Base-by-base conservation (phyloP, 768 basidiomycete genomes). In the Kwoniella dendrophila region DNA sequence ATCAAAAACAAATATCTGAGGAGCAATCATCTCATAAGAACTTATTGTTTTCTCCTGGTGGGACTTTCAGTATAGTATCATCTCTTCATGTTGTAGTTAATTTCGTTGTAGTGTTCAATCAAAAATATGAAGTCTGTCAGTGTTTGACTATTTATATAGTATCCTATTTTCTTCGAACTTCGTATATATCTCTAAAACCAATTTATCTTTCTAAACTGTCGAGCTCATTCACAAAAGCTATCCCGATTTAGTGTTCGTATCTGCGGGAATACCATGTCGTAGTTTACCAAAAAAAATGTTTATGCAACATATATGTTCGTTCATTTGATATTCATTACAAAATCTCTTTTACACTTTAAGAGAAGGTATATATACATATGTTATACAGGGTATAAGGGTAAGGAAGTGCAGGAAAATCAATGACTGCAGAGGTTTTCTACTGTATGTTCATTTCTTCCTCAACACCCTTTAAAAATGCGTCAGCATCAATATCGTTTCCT, bases 391-490 rank as follows among this genome's bases (percentile, higher is more conserved):
- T 33, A 4, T 16, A 2, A 3, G 48, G 27, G 48, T 0, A 16
- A 50, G 27, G 43, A 40, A n/a, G n/a, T n/a, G 14, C 8, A 8
- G 43, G 11, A 8, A 11, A 24, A 26, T 29, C 18, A 20, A 16
- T 48, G 24, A 30, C 2, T 18, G 20, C 32, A 5, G 14, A 6
- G n/a, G 22, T 14, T 10, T 50, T 7, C 34, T 7, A 51, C 20
- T 51, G 29, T 26, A 14, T n/a, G 22, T 49, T 44, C 61, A 55
- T 62, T 36, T 62, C 61, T 45, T 55, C 54, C 33, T 55, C 61
- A 20, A 62, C 27, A 27, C 51, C 36, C 33, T 36, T 49, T 18
- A 62, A 32, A 18, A 62, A 62, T 6, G 49, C 61, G 12, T 56
- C 61, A 30, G 51, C 52, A 34, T 52, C 34, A 27, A 18, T 45